These are phyloP conservation scores for Eucommia ulmoides DNA, from an alignment of 257 asterid species.

Conservation along the genomic window DNA sequence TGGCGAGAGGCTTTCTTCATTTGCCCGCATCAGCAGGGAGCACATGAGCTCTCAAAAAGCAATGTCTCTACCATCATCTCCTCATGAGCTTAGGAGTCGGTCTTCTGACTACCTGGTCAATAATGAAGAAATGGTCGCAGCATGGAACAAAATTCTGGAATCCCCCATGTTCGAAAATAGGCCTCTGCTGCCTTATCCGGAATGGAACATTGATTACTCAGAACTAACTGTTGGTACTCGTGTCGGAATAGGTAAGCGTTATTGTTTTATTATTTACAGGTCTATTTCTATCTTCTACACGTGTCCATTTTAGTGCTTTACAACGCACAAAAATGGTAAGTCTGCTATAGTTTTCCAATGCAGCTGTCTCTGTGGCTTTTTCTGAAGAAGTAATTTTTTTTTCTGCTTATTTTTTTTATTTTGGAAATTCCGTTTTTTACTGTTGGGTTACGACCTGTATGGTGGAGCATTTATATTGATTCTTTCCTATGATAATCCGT, in stretches of 20 bases:
- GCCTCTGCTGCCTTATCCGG: constrained; percentile 77
- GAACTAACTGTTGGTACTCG: constrained; percentile 90
- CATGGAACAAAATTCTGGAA: constrained; percentile 82
- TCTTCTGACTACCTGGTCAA: constrained; percentile 30
- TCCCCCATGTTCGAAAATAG: constrained; percentile 70
- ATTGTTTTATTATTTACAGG: too few relatives aligned
- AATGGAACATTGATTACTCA: constrained; percentile 89
- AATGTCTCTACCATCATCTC: constrained; percentile 92
- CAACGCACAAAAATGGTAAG: too few relatives aligned
- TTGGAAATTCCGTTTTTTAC: not conserved
- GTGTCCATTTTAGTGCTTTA: too few relatives aligned
- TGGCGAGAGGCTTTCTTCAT: constrained; percentile 31
- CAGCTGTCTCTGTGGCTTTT: not conserved
- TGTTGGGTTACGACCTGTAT: not conserved
- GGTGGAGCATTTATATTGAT: too few relatives aligned
- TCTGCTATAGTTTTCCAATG: not conserved
- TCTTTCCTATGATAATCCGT: too few relatives aligned
- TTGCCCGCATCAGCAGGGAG: constrained; percentile 31
- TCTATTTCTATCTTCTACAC: too few relatives aligned
- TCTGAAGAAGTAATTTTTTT: too few relatives aligned
- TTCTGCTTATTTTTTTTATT: not conserved
- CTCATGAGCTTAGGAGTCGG: constrained; percentile 63
- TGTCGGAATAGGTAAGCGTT: constrained; percentile 85
- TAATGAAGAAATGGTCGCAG: constrained; percentile 58
- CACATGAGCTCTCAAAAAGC: constrained; percentile 53